Conservation (phyloP, 352 stramenopile species). For the Phytophthora agathidicida region DNA sequence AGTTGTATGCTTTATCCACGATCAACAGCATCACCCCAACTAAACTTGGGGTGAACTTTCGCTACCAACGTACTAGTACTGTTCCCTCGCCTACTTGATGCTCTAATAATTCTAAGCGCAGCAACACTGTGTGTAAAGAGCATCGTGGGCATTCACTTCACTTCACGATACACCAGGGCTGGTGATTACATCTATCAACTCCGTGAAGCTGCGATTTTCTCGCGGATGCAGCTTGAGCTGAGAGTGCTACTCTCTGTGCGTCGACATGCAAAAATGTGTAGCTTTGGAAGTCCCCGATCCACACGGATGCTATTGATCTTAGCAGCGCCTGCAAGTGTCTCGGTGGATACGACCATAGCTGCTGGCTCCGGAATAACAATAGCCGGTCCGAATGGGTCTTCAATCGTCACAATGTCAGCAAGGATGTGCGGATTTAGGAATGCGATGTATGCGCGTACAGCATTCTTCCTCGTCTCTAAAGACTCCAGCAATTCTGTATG, state of each 20-base stretch:
- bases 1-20: no score
- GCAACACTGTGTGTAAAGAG: no score
- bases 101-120: no score
- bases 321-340: conserved; percentile 75
- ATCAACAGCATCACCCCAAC: no score
- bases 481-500: conserved; percentile 77
- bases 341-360: conserved; percentile 86
- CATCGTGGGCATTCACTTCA: no score
- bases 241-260: conserved; percentile 85
- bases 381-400: conserved; percentile 86
- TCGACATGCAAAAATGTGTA: conserved; percentile 80
- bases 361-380: conserved; percentile 73
- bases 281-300: conserved; percentile 56
- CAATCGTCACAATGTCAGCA: conserved; percentile 76
- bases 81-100: conserved; percentile 11
- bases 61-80: conserved; percentile 16
- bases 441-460: conserved; percentile 62
- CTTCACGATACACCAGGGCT: no score
- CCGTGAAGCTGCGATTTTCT: conserved; percentile 53
- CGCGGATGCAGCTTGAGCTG: conserved; percentile 84
- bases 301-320: conserved; percentile 87
- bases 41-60: no score
- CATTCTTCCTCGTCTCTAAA: conserved; percentile 56
- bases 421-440: conserved; percentile 71
- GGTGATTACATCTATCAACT: no score